Evolutionary conservation across 2,329 filamentous ascomycete species (phyloP), one percentile per base, ranked within the genome.

Genomic region (Pseudogymnoascus sp.): DNA sequence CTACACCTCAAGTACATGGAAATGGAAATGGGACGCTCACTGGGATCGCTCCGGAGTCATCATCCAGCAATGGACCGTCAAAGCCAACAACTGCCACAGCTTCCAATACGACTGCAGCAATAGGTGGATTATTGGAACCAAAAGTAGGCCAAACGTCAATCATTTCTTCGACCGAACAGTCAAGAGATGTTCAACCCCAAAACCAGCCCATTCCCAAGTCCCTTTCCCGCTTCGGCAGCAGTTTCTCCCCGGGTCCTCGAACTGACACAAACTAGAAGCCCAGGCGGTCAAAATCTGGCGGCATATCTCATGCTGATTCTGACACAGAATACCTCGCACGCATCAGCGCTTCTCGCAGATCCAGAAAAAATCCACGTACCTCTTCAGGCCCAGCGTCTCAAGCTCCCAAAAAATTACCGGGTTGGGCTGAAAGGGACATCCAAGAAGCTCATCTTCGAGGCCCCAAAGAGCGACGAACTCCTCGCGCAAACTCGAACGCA

Each of bases 131-230:
- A 21, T 18, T 56, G 16, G 16, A 56, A 56, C 11, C 28, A 56
- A 56, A 33, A 56, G 50, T 56, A 56, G 50, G 50, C 50, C 50
- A 56, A 33, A 56, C 28, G 16, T 56, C 50, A 56, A 56, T 3
- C n/a, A 56, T 18, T 56, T 18, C 28, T 33, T 21, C 50, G 12
- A n/a, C n/a, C 16, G 16, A 21, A 35, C 10, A 56, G n/a, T 56
- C 28, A 21, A 56, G 28, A 11, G 50, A 56, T 56, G 50, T 33
- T 21, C n/a, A 33, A 8, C 10, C 28, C 50, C 50, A 56, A 18
- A 33, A 56, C 28, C 25, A 53, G n/a, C 5, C 16, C 50, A 33
- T 33, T 35, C 50, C 28, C 10, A 56, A 33, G 50, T 56, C 50
- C 28, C 50, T 56, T 35, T 56, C 50, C 10, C 12, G 28, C 28